Evolutionary conservation across 2,329 filamentous ascomycete species (phyloP), one percentile per base, ranked within the genome.

Genomic region (Monosporascus sp.): DNA sequence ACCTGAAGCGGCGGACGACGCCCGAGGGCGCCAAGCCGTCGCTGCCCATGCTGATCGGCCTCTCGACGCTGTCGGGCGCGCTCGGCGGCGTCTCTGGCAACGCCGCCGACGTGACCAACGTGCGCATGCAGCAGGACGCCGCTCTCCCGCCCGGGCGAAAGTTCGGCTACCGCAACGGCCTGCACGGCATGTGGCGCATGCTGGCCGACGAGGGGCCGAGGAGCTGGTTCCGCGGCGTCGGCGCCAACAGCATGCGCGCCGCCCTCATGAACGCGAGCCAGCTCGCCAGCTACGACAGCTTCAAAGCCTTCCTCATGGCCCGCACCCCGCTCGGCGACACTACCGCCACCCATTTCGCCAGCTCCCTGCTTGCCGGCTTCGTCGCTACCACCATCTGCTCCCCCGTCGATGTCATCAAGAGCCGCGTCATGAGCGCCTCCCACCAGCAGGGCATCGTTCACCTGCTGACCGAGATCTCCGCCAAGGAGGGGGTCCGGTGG

Each of bases 71-170:
- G 27, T 93, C 94, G 7, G 94, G 94, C 49, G 89, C 97, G 67
- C 72, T 95, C 3, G 94, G 94, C 57, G 94, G 94, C 48, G 74
- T 97, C 47, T 89, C 87, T 6, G 94, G 94, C 59, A 99, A 97
- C 73, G 91, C 92, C 3, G 93, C 92, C 59, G 94, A 99, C 69
- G 91, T 99, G 36, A 79, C 97, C 65, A 99, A 99, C 72, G 94
- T 99, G 48, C 90, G 94, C 60, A 99, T 99, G 94, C 94, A 99
- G 74, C 90, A 96, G 72, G 94, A 86, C 65, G 86, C 89, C 2
- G 84, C 90, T 0, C 82, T 97, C 1, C 88, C 91, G 0, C 65
- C 74, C 1, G 79, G 80, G 5, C 76, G 95, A 65, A 84, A 90
- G 47, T 83, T 93, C 52, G 94, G 96, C 71, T 99, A 99, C 75